Base-by-base conservation (phyloP, 192 early-diverging fungal species). In the Phycomyces blakesleeanus region DNA sequence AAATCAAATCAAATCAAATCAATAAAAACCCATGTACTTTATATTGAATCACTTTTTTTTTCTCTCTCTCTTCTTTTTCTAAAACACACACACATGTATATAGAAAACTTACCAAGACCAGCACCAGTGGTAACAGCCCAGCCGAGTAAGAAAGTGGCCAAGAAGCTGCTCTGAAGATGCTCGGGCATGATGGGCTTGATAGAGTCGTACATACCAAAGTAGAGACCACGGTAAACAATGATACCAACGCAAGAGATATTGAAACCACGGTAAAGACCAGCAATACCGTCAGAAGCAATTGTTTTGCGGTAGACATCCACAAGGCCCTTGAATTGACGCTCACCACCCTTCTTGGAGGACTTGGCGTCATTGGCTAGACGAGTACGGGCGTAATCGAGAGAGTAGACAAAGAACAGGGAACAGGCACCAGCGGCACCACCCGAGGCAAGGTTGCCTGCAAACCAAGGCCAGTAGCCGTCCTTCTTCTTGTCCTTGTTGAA, bases 181-280 rank as follows among this genome's bases (percentile, higher is more conserved):
- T 11, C 18, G 20, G 70, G 68, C 68, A 76, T 62, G 34, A 61
- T 10, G 39, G 69, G 56, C 81, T 86, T 86, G 74, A 89, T 64
- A 37, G 86, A 81, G 72, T 90, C 86, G 76, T 89, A 85, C 68
- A 87, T 78, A 78, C 89, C 88, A 63, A 91, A 91, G 77, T 90
- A 86, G 50, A 89, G 72, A 74, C 86, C 89, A 76, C 91, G 91
- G 79, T 93, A 93, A 57, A 93, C 80, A 65, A 97, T 86, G 77
- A 92, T 94, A 80, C 95, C 95, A 73, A 84, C 87, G 60, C 84
- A 83, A 51, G 93, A 94, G 71, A 97, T 80, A 74, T 78, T 84
- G 81, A 94, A 96, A 79, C 95, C 95, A 78, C 91, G 92, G 89
- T 98, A 98, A 67, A 97, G 91, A 81, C 94, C 94, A 63, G 85